Conservation (phyloP, 345 rosid genomes). For the Salix koriyanagi region DNA sequence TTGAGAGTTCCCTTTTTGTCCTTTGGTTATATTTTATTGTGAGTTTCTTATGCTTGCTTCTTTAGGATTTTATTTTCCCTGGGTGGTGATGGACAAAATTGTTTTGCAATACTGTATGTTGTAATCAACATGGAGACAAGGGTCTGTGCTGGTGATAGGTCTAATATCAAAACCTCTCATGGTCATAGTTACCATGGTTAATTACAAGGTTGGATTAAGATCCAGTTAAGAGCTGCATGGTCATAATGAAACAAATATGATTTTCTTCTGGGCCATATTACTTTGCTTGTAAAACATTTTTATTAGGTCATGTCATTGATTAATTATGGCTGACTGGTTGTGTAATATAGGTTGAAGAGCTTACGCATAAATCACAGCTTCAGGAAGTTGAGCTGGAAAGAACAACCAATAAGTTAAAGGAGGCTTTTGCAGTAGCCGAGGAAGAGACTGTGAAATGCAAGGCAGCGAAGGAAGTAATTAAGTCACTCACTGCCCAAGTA, state of each 20-base stretch:
- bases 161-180: neutral
- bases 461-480: conserved; percentile 48
- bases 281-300: neutral
- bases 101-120: neutral
- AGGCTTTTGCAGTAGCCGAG: conserved; percentile 35
- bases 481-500: conserved; percentile 55
- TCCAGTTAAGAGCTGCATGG: neutral
- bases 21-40: neutral
- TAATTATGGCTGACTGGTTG: neutral
- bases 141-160: neutral
- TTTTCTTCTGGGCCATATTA: neutral
- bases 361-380: conserved; percentile 42
- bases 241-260: neutral
- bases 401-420: conserved; percentile 47
- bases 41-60: neutral
- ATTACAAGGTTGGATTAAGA: neutral
- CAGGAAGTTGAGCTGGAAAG: conserved; percentile 52
- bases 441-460: conserved; percentile 59
- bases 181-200: neutral
- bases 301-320: neutral
- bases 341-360: conserved; percentile 58
- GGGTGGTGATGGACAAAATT: neutral
- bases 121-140: neutral
- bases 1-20: neutral
- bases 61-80: neutral